These are phyloP conservation scores for Paramecium biaurelia DNA, from an alignment of 73 alveolate species.

Conservation along the genomic window DNA sequence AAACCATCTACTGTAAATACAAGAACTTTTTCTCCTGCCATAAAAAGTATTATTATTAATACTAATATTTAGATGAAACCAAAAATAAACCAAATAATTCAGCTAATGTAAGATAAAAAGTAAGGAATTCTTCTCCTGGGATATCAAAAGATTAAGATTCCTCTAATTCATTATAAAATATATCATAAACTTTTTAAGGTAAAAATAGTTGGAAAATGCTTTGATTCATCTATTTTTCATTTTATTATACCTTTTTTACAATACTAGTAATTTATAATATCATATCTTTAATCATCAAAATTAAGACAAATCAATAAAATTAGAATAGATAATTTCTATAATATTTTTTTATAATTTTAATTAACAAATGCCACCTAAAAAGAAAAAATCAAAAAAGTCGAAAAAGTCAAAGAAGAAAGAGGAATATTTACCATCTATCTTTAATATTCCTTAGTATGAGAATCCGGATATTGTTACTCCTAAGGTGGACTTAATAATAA, in stretches of 20 bases:
- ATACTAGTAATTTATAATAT: background rate
- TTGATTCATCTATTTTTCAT: background rate
- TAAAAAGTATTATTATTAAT: background rate
- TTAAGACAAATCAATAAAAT: too few species aligned
- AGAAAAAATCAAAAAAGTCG: background rate
- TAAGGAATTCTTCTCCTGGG: conserved; percentile 48
- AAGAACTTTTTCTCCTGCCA: conserved; percentile 43
- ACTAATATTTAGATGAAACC: background rate
- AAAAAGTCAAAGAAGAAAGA: conserved; percentile 42
- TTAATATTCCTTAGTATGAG: conserved; percentile 57
- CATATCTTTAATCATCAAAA: too few species aligned
- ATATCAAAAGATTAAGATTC: conserved; percentile 31
- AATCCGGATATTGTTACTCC: conserved; percentile 65
- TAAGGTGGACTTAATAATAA: conserved; percentile 58
- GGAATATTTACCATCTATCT: conserved; percentile 58
- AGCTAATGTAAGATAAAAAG: conserved; percentile 4
- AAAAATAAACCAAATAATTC: background rate
- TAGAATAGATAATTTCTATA: background rate
- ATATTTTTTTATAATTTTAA: background rate
- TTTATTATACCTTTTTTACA: background rate
- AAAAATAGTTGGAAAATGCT: conserved; percentile 43
- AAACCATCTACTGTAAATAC: conserved; percentile 9
- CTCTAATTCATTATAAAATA: conserved; percentile 16
- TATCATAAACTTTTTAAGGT: background rate
- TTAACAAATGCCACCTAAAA: conserved; percentile 47